These are phyloP conservation scores for Sugiyamaella americana DNA, from an alignment of 805 yeast genomes.

Conservation along the genomic window DNA sequence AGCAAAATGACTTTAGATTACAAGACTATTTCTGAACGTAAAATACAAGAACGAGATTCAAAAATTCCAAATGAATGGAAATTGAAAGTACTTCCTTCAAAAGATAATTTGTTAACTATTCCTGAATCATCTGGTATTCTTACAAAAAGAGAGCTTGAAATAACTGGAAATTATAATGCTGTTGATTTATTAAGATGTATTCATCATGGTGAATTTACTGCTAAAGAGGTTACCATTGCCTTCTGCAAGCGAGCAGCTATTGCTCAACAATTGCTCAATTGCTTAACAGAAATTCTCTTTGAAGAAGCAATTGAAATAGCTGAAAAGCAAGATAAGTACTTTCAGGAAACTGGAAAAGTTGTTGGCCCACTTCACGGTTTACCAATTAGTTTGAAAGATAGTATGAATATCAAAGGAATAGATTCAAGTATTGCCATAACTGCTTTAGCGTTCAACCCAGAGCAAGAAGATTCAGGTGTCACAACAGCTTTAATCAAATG, in stretches of 20 bases:
- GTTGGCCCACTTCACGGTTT: slow-evolving; percentile 63
- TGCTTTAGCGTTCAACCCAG: slow-evolving; percentile 32
- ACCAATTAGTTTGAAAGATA: slow-evolving; percentile 56
- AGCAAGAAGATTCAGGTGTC: slow-evolving; percentile 31
- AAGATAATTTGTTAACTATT: slow-evolving; percentile 37
- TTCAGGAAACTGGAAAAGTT: slow-evolving; percentile 38
- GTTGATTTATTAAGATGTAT: slow-evolving; percentile 47
- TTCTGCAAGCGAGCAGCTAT: slow-evolving; percentile 53
- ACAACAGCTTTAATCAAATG: slow-evolving; percentile 36
- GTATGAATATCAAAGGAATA: slow-evolving; percentile 41
- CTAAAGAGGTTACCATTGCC: slow-evolving; percentile 46
- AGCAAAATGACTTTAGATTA: slow-evolving; percentile 30
- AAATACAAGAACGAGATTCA: slow-evolving; percentile 38
- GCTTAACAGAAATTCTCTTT: slow-evolving; percentile 39
- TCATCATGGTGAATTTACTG: slow-evolving; percentile 39
- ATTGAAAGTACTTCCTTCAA: slow-evolving; percentile 29
- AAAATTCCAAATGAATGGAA: slow-evolving; percentile 44
- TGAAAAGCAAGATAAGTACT: slow-evolving; percentile 47
- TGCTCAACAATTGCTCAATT: slow-evolving; percentile 48
- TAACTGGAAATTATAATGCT: slow-evolving; percentile 34
- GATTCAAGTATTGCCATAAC: slow-evolving; percentile 43
- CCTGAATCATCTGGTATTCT: slow-evolving; percentile 32
- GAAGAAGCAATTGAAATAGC: slow-evolving; percentile 57
- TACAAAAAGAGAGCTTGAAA: slow-evolving; percentile 32
- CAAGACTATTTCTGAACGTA: slow-evolving; percentile 29